Evolutionary conservation across 495 filamentous ascomycete genomes (phyloP).

Genomic region (Trichocladium antarcticum): DNA sequence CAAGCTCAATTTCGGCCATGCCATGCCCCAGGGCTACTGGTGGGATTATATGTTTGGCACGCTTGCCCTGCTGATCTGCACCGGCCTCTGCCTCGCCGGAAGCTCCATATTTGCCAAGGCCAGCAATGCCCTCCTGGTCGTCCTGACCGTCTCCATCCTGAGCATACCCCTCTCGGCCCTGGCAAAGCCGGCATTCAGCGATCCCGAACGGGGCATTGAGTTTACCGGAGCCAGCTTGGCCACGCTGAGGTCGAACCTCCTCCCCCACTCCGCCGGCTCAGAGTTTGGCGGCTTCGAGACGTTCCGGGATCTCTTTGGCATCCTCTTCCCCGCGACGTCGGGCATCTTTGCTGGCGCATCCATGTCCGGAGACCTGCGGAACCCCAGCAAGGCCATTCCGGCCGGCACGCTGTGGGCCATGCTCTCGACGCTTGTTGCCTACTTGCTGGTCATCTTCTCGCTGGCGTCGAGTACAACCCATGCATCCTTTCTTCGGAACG

Average conservation of each 20-base stretch:
- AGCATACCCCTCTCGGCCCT: conserved; percentile 73
- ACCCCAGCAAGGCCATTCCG: conserved; percentile 77
- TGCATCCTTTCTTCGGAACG: conserved; percentile 59
- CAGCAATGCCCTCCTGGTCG: conserved; percentile 65
- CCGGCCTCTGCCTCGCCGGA: conserved; percentile 65
- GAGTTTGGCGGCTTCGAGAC: conserved; percentile 52
- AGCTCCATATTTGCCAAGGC: conserved; percentile 71
- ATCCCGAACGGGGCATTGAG: conserved; percentile 48
- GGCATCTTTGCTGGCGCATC: conserved; percentile 65
- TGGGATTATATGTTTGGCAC: conserved; percentile 72
- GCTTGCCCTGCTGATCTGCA: conserved; percentile 59
- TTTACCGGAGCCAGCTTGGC: conserved; percentile 64
- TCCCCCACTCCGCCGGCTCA: conserved; percentile 38
- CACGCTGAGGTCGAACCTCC: conserved; percentile 62
- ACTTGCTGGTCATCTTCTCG: conserved; percentile 65
- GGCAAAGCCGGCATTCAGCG: conserved; percentile 53
- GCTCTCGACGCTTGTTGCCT: conserved; percentile 62
- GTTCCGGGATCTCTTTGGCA: conserved; percentile 76
- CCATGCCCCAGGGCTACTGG: conserved; percentile 61
- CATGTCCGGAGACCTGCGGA: conserved; percentile 78
- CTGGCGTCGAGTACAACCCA: conserved; percentile 71
- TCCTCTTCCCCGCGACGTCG: conserved; percentile 72
- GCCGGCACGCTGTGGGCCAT: conserved; percentile 70
- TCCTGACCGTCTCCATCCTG: conserved; percentile 63
- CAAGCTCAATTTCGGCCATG: conserved; percentile 62